Conservation (phyloP, 1,284 basidiomycete genomes). For the Grifola frondosa region DNA sequence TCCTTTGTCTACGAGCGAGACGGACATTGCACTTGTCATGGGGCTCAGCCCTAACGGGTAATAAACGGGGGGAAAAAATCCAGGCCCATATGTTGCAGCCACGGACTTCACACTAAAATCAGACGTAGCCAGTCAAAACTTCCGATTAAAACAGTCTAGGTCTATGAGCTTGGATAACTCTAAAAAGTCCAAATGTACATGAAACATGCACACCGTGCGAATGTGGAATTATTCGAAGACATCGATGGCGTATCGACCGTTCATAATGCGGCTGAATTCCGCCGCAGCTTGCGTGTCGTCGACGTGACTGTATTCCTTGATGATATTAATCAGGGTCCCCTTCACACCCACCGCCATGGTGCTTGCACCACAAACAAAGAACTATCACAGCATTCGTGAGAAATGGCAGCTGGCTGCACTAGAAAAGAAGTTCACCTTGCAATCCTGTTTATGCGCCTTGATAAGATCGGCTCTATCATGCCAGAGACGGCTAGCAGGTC, state of each 20-base stretch:
- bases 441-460: slow-evolving; percentile 34
- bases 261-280: slow-evolving; percentile 29
- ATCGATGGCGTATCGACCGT: slow-evolving; percentile 41
- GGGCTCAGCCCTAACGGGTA: no score
- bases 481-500: slow-evolving; percentile 41
- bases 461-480: slow-evolving; percentile 39
- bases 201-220: no score
- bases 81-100: no score
- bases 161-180: no score
- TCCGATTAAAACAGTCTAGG: no score
- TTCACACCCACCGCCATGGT: slow-evolving; percentile 37
- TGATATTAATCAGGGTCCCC: slow-evolving; percentile 34
- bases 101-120: no score
- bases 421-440: slow-evolving; percentile 42
- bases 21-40: no score
- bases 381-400: slow-evolving; percentile 25
- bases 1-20: no score
- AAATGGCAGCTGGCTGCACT: slow-evolving; percentile 4
- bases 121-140: no score
- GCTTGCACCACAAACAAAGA: slow-evolving; percentile 46
- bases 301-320: slow-evolving; percentile 25
- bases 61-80: no score
- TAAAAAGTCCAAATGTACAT: no score
- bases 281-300: slow-evolving; percentile 23
- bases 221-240: slow-evolving; percentile 35